These are phyloP conservation scores for Pelargonium nanum DNA, from an alignment of 345 rosid species.

Conservation along the genomic window DNA sequence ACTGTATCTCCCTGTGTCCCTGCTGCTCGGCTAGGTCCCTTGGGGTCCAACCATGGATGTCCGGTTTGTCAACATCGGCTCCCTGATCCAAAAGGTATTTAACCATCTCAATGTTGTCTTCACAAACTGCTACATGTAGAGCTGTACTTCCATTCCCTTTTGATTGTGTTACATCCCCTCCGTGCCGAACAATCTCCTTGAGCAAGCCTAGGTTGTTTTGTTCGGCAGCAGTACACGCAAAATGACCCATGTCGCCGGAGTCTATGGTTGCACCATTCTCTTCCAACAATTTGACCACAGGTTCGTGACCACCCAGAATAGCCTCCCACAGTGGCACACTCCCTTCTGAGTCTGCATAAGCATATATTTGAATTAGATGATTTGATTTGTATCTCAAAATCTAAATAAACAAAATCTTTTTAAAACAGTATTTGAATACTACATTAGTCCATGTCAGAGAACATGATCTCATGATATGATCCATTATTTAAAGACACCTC, in stretches of 20 bases:
- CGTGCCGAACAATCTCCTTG: constrained; percentile 39
- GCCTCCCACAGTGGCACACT: constrained; percentile 87
- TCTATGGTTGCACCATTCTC: constrained; percentile 41
- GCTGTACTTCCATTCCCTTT: constrained; percentile 54
- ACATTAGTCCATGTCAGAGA: too few species aligned
- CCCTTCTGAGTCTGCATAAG: constrained; percentile 57
- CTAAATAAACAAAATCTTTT: too few species aligned
- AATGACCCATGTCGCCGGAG: constrained; percentile 68
- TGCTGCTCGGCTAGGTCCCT: constrained; percentile 85
- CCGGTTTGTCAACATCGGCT: constrained; percentile 61
- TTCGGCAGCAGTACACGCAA: constrained; percentile 72
- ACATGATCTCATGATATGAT: too few species aligned
- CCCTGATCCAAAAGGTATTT: constrained; percentile 62
- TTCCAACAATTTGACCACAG: constrained; percentile 33
- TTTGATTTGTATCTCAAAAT: too few species aligned
- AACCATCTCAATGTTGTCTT: constrained; percentile 60
- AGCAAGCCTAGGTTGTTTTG: constrained; percentile 52
- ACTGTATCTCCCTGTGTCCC: constrained; percentile 77
- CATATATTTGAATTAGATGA: too few species aligned
- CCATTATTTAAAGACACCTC: too few species aligned
- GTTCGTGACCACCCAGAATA: constrained; percentile 47
- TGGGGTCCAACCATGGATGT: constrained; percentile 64
- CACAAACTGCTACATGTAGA: constrained; percentile 78
- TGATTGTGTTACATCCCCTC: constrained; percentile 52
- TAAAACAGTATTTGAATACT: too few species aligned